Evolutionary conservation across 2,329 filamentous ascomycete genomes (phyloP).

Genomic region (Exophiala dermatitidis): DNA sequence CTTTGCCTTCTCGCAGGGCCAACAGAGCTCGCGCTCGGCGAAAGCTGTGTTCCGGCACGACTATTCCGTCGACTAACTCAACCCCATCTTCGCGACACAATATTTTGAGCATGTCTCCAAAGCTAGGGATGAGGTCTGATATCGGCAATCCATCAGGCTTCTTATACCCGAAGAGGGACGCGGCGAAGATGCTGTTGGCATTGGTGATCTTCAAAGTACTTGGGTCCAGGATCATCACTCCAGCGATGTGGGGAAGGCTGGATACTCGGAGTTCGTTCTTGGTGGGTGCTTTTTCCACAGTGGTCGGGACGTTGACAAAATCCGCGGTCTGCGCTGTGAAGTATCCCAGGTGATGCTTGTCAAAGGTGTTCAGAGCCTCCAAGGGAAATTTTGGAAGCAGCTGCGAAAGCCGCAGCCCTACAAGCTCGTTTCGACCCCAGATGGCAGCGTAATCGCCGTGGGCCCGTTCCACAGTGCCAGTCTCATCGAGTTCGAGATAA

Average conservation of each 20-base stretch:
- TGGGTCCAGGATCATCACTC: slow-evolving; percentile 87
- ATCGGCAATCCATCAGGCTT: slow-evolving; percentile 74
- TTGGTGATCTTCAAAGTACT: slow-evolving; percentile 72
- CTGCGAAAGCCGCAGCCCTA: slow-evolving; percentile 66
- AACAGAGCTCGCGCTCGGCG: slow-evolving; percentile 78
- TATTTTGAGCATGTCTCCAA: slow-evolving; percentile 73
- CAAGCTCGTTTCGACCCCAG: slow-evolving; percentile 62
- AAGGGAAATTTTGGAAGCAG: slow-evolving; percentile 75
- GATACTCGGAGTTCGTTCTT: slow-evolving; percentile 73
- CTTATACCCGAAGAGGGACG: slow-evolving; percentile 82
- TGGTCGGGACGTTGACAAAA: slow-evolving; percentile 74
- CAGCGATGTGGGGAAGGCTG: slow-evolving; percentile 94
- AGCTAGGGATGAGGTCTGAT: slow-evolving; percentile 73
- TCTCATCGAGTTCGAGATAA: slow-evolving; percentile 66
- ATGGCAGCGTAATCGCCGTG: slow-evolving; percentile 75
- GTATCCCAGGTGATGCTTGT: slow-evolving; percentile 53
- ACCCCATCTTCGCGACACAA: slow-evolving; percentile 82
- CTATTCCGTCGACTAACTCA: slow-evolving; percentile 80
- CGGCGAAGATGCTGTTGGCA: slow-evolving; percentile 90
- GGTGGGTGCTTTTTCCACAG: slow-evolving; percentile 64
- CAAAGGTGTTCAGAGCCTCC: slow-evolving; percentile 42
- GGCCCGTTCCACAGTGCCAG: slow-evolving; percentile 63
- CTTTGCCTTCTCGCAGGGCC: slow-evolving; percentile 72
- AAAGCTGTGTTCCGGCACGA: slow-evolving; percentile 94
- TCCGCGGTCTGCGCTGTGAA: slow-evolving; percentile 78